Evolutionary conservation across 192 early-diverging fungal species (phyloP), one percentile per base, ranked within the genome.

Genomic region (Coemansia sp.): DNA sequence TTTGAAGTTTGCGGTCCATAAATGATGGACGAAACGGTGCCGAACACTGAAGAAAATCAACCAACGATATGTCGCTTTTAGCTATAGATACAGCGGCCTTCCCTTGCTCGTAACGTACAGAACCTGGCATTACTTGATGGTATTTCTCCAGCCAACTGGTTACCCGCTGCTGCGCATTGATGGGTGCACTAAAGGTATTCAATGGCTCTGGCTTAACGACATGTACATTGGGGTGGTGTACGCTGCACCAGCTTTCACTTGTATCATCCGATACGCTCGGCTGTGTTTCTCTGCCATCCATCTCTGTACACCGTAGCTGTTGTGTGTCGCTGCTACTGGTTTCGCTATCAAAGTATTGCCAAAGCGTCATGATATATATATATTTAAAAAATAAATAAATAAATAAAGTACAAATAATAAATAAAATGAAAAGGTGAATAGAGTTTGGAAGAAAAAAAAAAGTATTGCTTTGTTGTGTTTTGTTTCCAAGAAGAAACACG

Each of bases 1-100:
- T 28, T 28, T 28, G 22, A 28, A 28, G 22, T 2, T 34, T 58
- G 61, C 43, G 70, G 64, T 76, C 64, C 14, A 76, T 48, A 38
- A 81, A 81, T 5, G 79, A 76, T 2, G 79, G 79, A n/a, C 74
- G 66, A 32, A 63, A 72, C 11, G 67, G 67, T 17, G 51, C 54
- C 4, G 57, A 38, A 60, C 78, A 81, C 8, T 52, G 22, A 5
- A 81, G 58, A 56, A 81, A 81, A 37, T 81, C 79, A 2, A 53
- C 67, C 37, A 81, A 39, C 34, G 79, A 81, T 8, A 58, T 67
- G 14, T 75, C 67, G 66, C 78, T 75, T 37, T 34, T 11, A 33
- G 53, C 33, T 45, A n/a, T 17, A 54, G 61, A 14, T 48, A n/a
- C 17, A n/a, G 52, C 2, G 37, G 51, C 52, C 43, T 36, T 17